Conservation (phyloP, 2,329 filamentous ascomycete species). For the Calonectria montana region DNA sequence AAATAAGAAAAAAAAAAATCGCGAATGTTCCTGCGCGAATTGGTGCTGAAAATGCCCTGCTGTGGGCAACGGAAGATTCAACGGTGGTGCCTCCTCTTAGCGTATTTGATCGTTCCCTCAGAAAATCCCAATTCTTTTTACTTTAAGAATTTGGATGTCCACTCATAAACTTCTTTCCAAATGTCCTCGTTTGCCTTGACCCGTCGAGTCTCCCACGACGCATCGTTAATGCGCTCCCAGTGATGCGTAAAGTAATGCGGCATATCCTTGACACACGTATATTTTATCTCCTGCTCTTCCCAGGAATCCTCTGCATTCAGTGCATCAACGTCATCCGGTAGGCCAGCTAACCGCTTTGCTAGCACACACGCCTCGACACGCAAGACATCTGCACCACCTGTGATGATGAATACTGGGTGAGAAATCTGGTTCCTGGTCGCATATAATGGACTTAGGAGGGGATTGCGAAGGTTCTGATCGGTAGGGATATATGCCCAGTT, state of each 20-base stretch:
- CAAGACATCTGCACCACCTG: not conserved
- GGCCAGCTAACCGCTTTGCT: not conserved
- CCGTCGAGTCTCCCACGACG: not conserved
- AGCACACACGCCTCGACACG: not conserved
- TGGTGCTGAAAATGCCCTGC: not conserved
- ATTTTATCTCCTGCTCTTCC: not conserved
- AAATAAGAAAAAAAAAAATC: not conserved
- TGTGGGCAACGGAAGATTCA: not conserved
- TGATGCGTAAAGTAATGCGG: constrained; percentile 1
- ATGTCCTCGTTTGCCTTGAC: constrained; percentile 3
- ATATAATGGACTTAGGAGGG: not conserved
- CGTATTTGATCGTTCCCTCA: not conserved
- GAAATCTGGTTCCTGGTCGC: not conserved
- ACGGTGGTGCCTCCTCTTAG: not conserved
- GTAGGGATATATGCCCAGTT: not conserved
- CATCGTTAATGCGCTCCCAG: not conserved
- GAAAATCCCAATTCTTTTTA: not conserved
- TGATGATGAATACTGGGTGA: not conserved
- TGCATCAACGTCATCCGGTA: not conserved
- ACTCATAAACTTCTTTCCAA: constrained; percentile 6
- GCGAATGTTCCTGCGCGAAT: not conserved
- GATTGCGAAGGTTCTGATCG: not conserved
- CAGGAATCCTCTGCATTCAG: not conserved
- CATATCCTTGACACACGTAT: not conserved
- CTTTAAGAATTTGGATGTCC: not conserved